Evolutionary conservation across 495 filamentous ascomycete genomes (phyloP).

Genomic region (Penicillium antarcticum): DNA sequence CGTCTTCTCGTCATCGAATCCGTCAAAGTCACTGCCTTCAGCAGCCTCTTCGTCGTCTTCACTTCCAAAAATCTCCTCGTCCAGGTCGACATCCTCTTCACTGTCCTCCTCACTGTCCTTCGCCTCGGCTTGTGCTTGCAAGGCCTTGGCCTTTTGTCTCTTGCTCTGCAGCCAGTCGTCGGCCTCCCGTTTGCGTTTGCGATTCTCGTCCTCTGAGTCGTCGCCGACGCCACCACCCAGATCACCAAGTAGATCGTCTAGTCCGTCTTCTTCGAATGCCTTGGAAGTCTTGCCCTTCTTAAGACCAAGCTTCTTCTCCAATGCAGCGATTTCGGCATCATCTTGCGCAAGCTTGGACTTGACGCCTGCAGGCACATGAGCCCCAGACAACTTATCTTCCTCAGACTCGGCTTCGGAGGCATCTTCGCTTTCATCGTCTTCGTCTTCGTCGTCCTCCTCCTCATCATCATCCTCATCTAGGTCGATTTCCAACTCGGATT

Average conservation of each 20-base stretch:
- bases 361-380: conserved; percentile 51
- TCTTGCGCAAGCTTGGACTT: conserved; percentile 66
- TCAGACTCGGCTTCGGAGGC: conserved; percentile 20
- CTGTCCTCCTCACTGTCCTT: conserved; percentile 21
- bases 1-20: conserved; percentile 35
- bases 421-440: conserved; percentile 13
- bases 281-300: conserved; percentile 72
- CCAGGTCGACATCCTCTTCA: conserved; percentile 31
- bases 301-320: conserved; percentile 87
- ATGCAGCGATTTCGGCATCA: conserved; percentile 79
- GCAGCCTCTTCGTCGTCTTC: conserved; percentile 27
- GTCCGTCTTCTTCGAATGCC: conserved; percentile 78
- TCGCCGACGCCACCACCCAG: conserved; percentile 53
- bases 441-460: conserved; percentile 20
- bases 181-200: conserved; percentile 55
- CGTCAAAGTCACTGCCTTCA: conserved; percentile 34
- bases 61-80: conserved; percentile 21
- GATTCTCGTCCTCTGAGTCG: conserved; percentile 42
- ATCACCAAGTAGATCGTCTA: conserved; percentile 76
- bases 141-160: conserved; percentile 60
- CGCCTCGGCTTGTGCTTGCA: conserved; percentile 23
- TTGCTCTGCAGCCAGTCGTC: conserved; percentile 59
- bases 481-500: conserved; percentile 6
- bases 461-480: conserved; percentile 14
- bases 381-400: background rate